Evolutionary conservation across 1,139 yeast species (phyloP), one percentile per base, ranked within the genome.

Genomic region (Taphrina sp.): DNA sequence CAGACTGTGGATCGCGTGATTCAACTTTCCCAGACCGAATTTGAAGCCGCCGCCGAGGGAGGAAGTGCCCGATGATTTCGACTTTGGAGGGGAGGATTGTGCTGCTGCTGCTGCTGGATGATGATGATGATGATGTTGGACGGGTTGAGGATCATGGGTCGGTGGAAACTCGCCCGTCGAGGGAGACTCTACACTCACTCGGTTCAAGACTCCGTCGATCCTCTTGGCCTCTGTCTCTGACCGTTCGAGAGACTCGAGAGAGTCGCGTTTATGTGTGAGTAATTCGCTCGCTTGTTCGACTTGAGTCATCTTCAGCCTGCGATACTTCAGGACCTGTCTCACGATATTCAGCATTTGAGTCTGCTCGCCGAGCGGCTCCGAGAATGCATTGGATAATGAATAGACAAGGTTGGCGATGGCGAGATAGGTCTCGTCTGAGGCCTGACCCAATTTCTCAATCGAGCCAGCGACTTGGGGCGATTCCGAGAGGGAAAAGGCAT

Each of bases 331-430:
- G 14, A 90, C 79, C 42, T 80, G 78, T 47, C 85, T 77, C 1
- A 85, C 79, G 0, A 84, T 82, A 3, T 76, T 75, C 0, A 94
- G 81, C 69, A 84, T 82, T 64, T 85, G 88, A 12, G 85, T 89
- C 16, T 86, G 79, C 66, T 90, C 96, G 4, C 86, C 82, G 31
- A 90, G 72, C 3, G 95, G 95, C 66, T 90, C 97, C 37, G 87
- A 78, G 63, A 89, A 83, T 56, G 81, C 80, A 7, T 87, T 79
- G 60, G 86, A 82, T 44, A 90, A 72, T 44, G 81, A 79, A 37
- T 81, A 78, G n/a, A 84, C 82, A 20, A 90, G 73, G 3, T 81
- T 75, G 61, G 83, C 85, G 36, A 88, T 76, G 12, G 85, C 76
- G 39, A 83, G 74, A 58, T 81, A 82, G 33, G 82, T 80, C 42